Evolutionary conservation across 208 protist species (phyloP).

Genomic region (Crithidia thermophila): DNA sequence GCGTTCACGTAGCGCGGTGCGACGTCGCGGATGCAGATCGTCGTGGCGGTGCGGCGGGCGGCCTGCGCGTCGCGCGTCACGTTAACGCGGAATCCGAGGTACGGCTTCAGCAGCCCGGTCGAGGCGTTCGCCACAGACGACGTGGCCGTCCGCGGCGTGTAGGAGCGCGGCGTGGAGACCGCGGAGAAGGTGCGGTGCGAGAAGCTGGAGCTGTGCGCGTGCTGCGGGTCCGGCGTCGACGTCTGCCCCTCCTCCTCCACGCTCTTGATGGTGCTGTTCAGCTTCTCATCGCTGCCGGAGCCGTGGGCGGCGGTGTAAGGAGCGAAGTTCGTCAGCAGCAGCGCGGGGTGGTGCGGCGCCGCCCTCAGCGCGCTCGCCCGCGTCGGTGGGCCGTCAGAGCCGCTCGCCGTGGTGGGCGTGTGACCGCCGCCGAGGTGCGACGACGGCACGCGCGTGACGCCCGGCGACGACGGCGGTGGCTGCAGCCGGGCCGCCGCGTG

Average conservation of each 20-base stretch:
- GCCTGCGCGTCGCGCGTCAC: conserved; percentile 32
- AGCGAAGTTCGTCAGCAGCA: conserved; percentile 1
- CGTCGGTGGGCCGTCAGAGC: neutral
- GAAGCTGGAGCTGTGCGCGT: conserved; percentile 17
- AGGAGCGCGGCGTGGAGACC: conserved; percentile 38
- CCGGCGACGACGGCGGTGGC: neutral
- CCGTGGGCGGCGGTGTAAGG: neutral
- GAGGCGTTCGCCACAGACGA: neutral
- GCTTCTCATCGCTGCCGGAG: conserved; percentile 10
- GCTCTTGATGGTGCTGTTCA: conserved; percentile 2
- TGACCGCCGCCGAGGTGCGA: neutral
- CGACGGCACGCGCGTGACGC: neutral
- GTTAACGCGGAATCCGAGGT: conserved; percentile 76
- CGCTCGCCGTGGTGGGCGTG: neutral
- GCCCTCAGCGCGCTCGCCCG: neutral
- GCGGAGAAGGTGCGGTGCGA: conserved; percentile 28
- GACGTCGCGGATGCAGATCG: conserved; percentile 63
- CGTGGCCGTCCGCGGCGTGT: conserved; percentile 31
- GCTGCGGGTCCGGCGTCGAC: neutral
- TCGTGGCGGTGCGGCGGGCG: conserved; percentile 7
- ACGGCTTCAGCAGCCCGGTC: conserved; percentile 41
- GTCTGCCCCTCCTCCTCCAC: conserved; percentile 14
- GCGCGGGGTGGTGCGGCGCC: neutral
- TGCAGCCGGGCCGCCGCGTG: conserved; percentile 5
- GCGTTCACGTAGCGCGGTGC: conserved; percentile 46